A percentile compares a stretch with the other conserved stretches of the same genome.
Conservation (phyloP, 768 basidiomycete species). For the Phylloporus arenicola region DNA sequence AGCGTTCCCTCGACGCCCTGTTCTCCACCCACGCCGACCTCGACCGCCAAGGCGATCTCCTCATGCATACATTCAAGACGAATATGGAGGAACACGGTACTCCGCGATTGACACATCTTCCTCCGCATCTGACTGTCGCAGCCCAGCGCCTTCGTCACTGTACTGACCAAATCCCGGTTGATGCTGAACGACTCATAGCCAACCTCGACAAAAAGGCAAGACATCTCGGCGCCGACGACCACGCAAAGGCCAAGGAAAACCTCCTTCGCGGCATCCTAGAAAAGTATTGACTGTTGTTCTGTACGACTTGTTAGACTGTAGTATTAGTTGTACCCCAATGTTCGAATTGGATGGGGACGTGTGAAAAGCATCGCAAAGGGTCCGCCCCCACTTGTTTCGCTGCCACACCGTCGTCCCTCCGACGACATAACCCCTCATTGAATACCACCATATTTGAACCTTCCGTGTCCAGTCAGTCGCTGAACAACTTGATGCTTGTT, state of each 20-base stretch:
- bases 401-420: constrained; percentile 6
- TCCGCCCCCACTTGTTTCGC: constrained; percentile 8
- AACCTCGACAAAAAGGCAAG: constrained; percentile 52
- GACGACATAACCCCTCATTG: background rate
- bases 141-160: constrained; percentile 40
- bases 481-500: background rate
- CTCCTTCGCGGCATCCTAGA: constrained; percentile 32
- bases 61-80: constrained; percentile 47
- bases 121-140: constrained; percentile 20
- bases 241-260: constrained; percentile 31
- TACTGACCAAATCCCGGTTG: constrained; percentile 43
- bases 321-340: background rate
- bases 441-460: background rate
- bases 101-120: constrained; percentile 3
- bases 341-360: constrained; percentile 12
- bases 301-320: constrained; percentile 5
- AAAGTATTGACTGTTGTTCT: constrained; percentile 22
- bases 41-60: constrained; percentile 41
- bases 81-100: constrained; percentile 46
- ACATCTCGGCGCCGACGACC: constrained; percentile 30
- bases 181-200: constrained; percentile 48
- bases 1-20: constrained; percentile 42
- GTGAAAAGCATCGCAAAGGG: constrained; percentile 16
- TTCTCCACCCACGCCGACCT: constrained; percentile 45
- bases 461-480: constrained; percentile 2